Evolutionary conservation across 2,329 filamentous ascomycete genomes (phyloP), one percentile per base, ranked within the genome.

Genomic region (Fusarium verticillioides): DNA sequence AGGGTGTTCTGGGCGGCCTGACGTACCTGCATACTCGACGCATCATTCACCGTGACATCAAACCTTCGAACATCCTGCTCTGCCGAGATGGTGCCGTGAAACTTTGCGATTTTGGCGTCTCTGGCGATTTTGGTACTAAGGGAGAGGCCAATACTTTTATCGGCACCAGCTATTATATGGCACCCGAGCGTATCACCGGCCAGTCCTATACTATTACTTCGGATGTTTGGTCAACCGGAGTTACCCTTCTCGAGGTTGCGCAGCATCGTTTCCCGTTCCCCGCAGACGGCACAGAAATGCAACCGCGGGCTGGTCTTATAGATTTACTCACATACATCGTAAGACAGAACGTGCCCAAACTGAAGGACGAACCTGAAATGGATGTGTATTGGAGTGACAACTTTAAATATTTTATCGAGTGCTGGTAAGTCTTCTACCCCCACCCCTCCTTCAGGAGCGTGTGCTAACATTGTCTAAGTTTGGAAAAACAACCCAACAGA

Each of bases 351-450:
- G 97, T 98, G 67, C 96, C 96, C 5, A 97, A 95, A 82, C 86
- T 99, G 72, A 98, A 98, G 83, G 96, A 99, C 76, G 96, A 99
- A 83, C 94, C 94, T 1, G 91, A 94, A 37, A 94, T 93, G 75
- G 92, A 92, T 66, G 97, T 99, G 75, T 92, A 92, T 80, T 99
- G 96, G 96, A 97, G 94, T 77, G 94, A 97, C 77, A 97, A 94
- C 80, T 98, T 99, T 84, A 99, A 99, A 83, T 98, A 98, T 82
- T 99, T 99, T 78, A 98, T 99, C 78, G 95, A 98, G 84, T 98
- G 95, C 90, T 98, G 96, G 96, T 98, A 89, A 81, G 94, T 91
- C 62, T 23, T 18, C 9, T 21, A n/a, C 18, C 15, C 11, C 10
- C 36, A 5, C 9, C 30, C 5, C 9, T 26, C 32, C 7, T 37